Evolutionary conservation across 192 early-diverging fungal genomes (phyloP), one percentile per base, ranked within the genome.

Genomic region (Backusella psychrophila): DNA sequence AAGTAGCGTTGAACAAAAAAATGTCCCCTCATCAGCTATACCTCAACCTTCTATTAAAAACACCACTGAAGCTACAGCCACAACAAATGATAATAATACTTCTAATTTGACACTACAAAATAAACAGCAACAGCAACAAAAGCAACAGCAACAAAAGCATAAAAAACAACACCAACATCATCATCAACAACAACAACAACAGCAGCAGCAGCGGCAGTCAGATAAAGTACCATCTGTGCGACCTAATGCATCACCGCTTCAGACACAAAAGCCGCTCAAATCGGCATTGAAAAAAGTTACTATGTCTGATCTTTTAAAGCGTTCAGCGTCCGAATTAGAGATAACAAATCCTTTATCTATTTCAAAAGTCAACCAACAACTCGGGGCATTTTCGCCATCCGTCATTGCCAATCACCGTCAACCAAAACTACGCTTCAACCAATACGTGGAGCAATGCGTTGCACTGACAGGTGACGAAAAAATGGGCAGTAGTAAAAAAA

Each of bases 401-500:
- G 79, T 86, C n/a, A 74, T 89, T 34, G 74, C 82, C n/a, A 85
- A 82, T 33, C 84, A 88, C 33, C 85, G 83, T 34, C 87, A 90
- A 66, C 85, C 85, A 67, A 83, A 82, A 35, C 78, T 90, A n/a
- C 76, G 87, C 29, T 90, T 90, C 75, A 90, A 88, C 44, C 85
- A 87, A 39, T 82, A 81, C 23, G 89, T 90, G 9, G 89, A 90
- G 69, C 89, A 90, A 70, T 86, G 86, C 42, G 79, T 89, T 33
- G 82, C 88, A 9, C 44, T 89, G 23, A 77, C 80, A 14, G 82
- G 74, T 15, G 85, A 80, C 34, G 44, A 76, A n/a, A 36, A 71
- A 78, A 15, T 11, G 44, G 65, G 23, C 21, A 66, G 7, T 17
- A 41, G 38, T 2, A 42, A 41, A 2, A 21, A 59, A 74, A 23